These are phyloP conservation scores for Dryas integrifolia DNA, from an alignment of 331 rosid species.

Conservation along the genomic window DNA sequence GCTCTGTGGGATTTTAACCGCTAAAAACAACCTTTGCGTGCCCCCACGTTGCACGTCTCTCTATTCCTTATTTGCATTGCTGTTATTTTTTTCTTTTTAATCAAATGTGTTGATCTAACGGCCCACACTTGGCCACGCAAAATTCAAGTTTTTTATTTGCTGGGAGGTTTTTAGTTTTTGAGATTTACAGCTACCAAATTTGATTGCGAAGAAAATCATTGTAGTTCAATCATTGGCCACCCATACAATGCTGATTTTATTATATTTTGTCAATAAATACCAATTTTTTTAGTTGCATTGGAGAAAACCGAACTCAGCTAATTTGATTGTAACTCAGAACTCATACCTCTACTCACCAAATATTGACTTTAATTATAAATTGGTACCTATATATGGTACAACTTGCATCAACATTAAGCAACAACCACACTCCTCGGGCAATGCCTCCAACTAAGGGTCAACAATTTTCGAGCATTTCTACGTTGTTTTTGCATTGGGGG, in stretches of 20 bases:
- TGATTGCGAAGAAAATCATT: too few relatives aligned
- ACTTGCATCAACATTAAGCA: too few relatives aligned
- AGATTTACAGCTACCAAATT: not conserved
- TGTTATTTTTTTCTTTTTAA: not conserved
- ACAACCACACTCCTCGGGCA: too few relatives aligned
- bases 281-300: too few relatives aligned
- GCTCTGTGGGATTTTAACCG: conserved; percentile 33
- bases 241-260: not conserved
- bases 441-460: too few relatives aligned
- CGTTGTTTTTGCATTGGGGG: too few relatives aligned
- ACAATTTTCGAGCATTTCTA: too few relatives aligned
- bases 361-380: too few relatives aligned
- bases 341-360: too few relatives aligned
- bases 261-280: not conserved
- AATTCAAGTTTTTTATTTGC: not conserved
- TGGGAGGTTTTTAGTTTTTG: not conserved
- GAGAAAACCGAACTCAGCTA: too few relatives aligned
- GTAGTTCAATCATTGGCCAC: not conserved
- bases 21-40: conserved; percentile 33
- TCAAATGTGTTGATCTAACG: conserved; percentile 3
- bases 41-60: conserved; percentile 54
- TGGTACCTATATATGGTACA: too few relatives aligned
- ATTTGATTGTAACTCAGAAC: too few relatives aligned
- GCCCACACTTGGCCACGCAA: not conserved
- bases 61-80: conserved; percentile 25